A percentile compares a stretch with the other conserved stretches of the same genome.
Conservation (phyloP, 495 filamentous ascomycete species). For the Niebla homalea region DNA sequence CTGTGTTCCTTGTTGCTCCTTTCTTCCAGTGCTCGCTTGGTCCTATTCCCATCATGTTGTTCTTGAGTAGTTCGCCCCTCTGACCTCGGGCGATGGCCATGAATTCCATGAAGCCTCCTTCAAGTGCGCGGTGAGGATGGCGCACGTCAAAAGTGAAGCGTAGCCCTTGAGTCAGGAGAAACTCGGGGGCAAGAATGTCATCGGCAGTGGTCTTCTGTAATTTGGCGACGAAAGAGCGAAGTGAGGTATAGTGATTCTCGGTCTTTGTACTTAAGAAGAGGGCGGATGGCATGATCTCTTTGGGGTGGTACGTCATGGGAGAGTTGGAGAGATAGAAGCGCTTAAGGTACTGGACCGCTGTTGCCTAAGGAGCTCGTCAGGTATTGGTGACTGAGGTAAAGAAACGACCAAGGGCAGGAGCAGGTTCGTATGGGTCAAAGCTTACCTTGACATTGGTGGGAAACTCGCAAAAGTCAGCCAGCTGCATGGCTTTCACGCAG, state of each 20-base stretch:
- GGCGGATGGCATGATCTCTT: constrained; percentile 69
- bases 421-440: neutral
- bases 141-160: constrained; percentile 85
- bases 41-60: constrained; percentile 19
- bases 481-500: constrained; percentile 56
- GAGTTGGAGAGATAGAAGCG: constrained; percentile 93
- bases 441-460: constrained; percentile 65
- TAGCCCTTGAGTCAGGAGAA: constrained; percentile 81
- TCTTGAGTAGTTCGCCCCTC: constrained; percentile 27
- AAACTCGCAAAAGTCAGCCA: constrained; percentile 63
- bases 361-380: constrained; percentile 41
- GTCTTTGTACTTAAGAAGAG: constrained; percentile 89
- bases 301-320: constrained; percentile 86
- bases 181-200: constrained; percentile 78
- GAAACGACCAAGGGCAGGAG: neutral
- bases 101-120: constrained; percentile 77
- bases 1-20: neutral
- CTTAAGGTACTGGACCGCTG: constrained; percentile 79
- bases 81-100: constrained; percentile 45
- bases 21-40: constrained; percentile 7
- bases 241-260: constrained; percentile 65
- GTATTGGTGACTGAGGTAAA: neutral
- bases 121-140: constrained; percentile 78
- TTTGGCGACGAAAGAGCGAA: constrained; percentile 48
- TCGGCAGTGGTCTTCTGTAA: constrained; percentile 56